A percentile compares a stretch with the other conserved stretches of the same genome.
Conservation (phyloP, 2,329 filamentous ascomycete genomes). For the Colletotrichum abscissum region DNA sequence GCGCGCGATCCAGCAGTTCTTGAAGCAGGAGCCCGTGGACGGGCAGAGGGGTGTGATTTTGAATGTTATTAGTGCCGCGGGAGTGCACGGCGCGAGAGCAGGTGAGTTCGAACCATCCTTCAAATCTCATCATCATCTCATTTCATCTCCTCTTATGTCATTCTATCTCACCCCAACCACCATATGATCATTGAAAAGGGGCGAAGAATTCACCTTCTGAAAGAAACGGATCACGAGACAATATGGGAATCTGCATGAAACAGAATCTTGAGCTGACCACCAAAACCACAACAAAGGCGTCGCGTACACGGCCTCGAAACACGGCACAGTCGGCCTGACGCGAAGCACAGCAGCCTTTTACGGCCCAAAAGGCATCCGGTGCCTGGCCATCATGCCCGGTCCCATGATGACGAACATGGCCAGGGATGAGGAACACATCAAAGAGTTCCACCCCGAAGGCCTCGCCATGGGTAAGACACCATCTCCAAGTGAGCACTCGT, state of each 20-base stretch:
- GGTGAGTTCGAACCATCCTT: not conserved
- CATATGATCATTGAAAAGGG: too few species aligned
- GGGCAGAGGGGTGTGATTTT: constrained; percentile 37
- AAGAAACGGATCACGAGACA: too few species aligned
- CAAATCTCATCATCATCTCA: not conserved
- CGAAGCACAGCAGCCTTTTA: constrained; percentile 69
- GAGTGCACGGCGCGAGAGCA: not conserved
- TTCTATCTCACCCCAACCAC: too few species aligned
- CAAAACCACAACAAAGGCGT: constrained; percentile 44
- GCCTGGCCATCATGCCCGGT: constrained; percentile 52
- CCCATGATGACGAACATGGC: constrained; percentile 68
- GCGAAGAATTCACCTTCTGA: too few species aligned
- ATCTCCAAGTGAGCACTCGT: not conserved
- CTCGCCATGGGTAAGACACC: constrained; percentile 2
- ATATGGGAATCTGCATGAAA: too few species aligned
- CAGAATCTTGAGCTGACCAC: too few species aligned
- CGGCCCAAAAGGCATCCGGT: constrained; percentile 60
- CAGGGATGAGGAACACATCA: not conserved
- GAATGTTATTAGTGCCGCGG: constrained; percentile 33
- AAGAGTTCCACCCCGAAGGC: constrained; percentile 5
- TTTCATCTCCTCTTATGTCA: too few species aligned
- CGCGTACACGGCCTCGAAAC: constrained; percentile 65
- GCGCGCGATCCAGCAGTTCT: constrained; percentile 59
- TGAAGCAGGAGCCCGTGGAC: constrained; percentile 47
- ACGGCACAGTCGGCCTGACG: constrained; percentile 63